A percentile compares a stretch with the other conserved stretches of the same genome.
Conservation (phyloP, 2,329 filamentous ascomycete genomes). For the Sclerotinia subarctica region DNA sequence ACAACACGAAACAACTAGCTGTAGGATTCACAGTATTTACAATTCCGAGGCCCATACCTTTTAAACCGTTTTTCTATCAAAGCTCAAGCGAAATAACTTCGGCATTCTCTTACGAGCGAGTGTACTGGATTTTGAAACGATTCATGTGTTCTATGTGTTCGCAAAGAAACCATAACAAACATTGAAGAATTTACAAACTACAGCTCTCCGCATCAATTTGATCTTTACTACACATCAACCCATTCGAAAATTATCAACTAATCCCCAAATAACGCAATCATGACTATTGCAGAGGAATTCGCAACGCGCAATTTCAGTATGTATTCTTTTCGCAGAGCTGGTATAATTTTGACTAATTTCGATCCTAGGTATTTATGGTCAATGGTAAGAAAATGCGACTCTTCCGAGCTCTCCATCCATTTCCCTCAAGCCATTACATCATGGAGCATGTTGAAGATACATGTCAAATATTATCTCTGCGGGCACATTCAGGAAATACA, state of each 20-base stretch:
- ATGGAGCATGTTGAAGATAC: slow-evolving; percentile 12
- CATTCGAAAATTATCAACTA: slow-evolving; percentile 5
- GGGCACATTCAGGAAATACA: background rate
- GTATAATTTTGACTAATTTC: slow-evolving; percentile 28
- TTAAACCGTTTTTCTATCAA: slow-evolving; percentile 10
- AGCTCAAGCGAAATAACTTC: slow-evolving; percentile 12
- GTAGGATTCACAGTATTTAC: slow-evolving; percentile 9
- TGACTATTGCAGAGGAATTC: slow-evolving; percentile 71
- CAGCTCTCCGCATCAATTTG: background rate
- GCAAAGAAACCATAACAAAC: slow-evolving; percentile 11
- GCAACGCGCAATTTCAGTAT: slow-evolving; percentile 71
- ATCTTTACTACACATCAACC: slow-evolving; percentile 2
- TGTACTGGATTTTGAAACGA: slow-evolving; percentile 11
- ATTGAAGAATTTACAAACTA: slow-evolving; percentile 5
- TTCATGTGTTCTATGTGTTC: slow-evolving; percentile 21
- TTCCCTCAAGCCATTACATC: slow-evolving; percentile 8
- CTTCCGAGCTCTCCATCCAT: slow-evolving; percentile 14
- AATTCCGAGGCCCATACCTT: slow-evolving; percentile 12
- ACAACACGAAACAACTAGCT: slow-evolving; percentile 8
- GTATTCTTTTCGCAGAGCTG: slow-evolving; percentile 36
- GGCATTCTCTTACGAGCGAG: background rate
- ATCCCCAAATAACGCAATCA: slow-evolving; percentile 45
- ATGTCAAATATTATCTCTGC: background rate
- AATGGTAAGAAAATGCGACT: slow-evolving; percentile 57
- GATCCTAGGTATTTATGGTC: slow-evolving; percentile 64